Base-by-base conservation (phyloP, 148 eudicot species). In the Silene uniflora region DNA sequence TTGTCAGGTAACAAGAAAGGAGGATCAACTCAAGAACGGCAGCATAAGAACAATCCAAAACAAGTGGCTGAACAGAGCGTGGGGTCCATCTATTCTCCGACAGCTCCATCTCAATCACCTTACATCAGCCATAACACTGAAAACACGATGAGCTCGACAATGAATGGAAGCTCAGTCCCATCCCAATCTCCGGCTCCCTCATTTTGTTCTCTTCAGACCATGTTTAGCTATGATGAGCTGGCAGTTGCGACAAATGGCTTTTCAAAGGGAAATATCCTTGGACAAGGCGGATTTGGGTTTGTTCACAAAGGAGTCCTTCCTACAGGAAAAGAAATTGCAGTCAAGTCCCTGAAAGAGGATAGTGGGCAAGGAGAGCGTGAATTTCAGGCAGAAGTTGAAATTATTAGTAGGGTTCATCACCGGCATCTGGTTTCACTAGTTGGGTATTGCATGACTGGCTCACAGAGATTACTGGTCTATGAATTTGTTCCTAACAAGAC, bases 271-370 rank as follows among this genome's bases (percentile, higher is more conserved):
- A 91, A 90, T 76, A 82, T 88, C 65, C 86, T 93, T 17, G 97
- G 98, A 73, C 90, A 93, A 88, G 97, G 95, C 76, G 98, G 98
- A 60, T 93, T 93, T 77, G 98, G 97, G 61, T 89, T 82, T 76
- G 98, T 93, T 60, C 95, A 93, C 77, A 87, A 83, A 72, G 98
- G 97, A 17, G 82, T 87, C 69, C 95, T 93, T 73, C 93, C 90
- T 10, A 91, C 88, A 72, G 97, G 98, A 52, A 93, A 90, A 81
- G 91, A 88, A 68, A 88, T 93, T 27, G 97, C 98, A 19, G 85
- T 93, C 42, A 93, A 93, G 87, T 91, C 91, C 80, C 83, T 93
- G 21, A 93, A 89, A 81, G 77, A 85, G 29, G 93, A 88, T 59
- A 89, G 97, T 77, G 97, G 88, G 10, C 97, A 93, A 52, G 98